Conservation (phyloP, 768 basidiomycete genomes). For the Coprinopsis cinerea region DNA sequence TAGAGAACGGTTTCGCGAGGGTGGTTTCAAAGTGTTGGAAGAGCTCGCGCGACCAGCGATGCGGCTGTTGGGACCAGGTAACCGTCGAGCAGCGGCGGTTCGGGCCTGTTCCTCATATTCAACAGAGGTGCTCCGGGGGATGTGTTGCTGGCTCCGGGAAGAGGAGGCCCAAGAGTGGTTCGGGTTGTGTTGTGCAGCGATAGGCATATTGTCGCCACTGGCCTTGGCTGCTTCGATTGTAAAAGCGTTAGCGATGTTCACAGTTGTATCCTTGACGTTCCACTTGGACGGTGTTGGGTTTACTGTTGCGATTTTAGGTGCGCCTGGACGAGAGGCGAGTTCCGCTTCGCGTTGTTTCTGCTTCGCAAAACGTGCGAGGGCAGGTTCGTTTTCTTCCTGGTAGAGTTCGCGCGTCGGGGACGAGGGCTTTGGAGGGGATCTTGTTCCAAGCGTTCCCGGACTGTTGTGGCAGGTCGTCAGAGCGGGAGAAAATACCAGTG, state of each 20-base stretch:
- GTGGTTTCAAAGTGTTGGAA: slow-evolving; percentile 35
- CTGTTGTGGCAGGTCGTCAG: slow-evolving; percentile 10
- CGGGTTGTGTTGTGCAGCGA: slow-evolving; percentile 35
- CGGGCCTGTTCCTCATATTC: slow-evolving; percentile 70
- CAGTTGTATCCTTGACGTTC: slow-evolving; percentile 77
- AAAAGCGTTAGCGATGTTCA: slow-evolving; percentile 82
- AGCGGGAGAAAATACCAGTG: slow-evolving; percentile 2
- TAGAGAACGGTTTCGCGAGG: slow-evolving; percentile 50
- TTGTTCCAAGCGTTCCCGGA: slow-evolving; percentile 34
- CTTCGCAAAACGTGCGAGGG: slow-evolving; percentile 37
- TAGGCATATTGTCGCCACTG: slow-evolving; percentile 28
- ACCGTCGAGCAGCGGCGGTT: slow-evolving; percentile 47
- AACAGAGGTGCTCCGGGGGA: slow-evolving; percentile 73
- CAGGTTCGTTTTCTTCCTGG: slow-evolving; percentile 30
- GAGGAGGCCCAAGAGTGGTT: slow-evolving; percentile 66
- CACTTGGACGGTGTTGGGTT: slow-evolving; percentile 64
- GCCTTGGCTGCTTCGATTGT: slow-evolving; percentile 51
- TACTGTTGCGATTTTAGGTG: slow-evolving; percentile 37
- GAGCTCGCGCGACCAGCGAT: slow-evolving; percentile 18
- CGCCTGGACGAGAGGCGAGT: slow-evolving; percentile 25
- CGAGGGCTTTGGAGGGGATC: slow-evolving; percentile 53
- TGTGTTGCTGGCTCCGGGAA: slow-evolving; percentile 35
- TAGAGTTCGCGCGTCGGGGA: slow-evolving; percentile 32
- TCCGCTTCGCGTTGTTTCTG: slow-evolving; percentile 37
- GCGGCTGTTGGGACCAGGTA: slow-evolving; percentile 50